Evolutionary conservation across 2,329 filamentous ascomycete species (phyloP).

Genomic region (Phialophora tarda): DNA sequence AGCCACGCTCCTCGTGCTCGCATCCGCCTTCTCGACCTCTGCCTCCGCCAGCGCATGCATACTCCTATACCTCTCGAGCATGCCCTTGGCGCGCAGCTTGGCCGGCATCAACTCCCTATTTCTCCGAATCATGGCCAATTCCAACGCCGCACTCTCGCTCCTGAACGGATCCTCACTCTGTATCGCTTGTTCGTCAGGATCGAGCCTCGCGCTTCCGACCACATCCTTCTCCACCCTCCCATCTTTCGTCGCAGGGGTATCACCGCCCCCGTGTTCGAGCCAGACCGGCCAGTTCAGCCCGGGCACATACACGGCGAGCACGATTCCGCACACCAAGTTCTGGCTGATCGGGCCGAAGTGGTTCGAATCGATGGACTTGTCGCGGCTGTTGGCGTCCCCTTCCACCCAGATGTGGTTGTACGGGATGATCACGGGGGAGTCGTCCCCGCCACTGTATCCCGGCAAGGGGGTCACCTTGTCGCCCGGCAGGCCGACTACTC

Average conservation of each 20-base stretch:
- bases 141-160: conserved; percentile 25
- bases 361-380: conserved; percentile 81
- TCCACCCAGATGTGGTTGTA: conserved; percentile 93
- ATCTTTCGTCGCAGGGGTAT: conserved; percentile 42
- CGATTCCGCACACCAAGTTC: conserved; percentile 74
- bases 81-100: conserved; percentile 23
- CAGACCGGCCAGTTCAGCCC: conserved; percentile 53
- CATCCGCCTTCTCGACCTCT: conserved; percentile 28
- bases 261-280: conserved; percentile 51
- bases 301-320: conserved; percentile 75
- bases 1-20: conserved; percentile 30
- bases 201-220: conserved; percentile 32
- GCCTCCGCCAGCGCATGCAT: conserved; percentile 28
- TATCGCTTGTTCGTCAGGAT: conserved; percentile 28
- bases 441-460: conserved; percentile 61
- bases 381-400: conserved; percentile 76
- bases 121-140: conserved; percentile 24
- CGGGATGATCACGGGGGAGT: conserved; percentile 67
- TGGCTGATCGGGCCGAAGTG: conserved; percentile 83
- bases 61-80: conserved; percentile 17
- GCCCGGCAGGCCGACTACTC: conserved; percentile 79
- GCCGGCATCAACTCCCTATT: conserved; percentile 19
- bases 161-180: conserved; percentile 21
- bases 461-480: conserved; percentile 72
- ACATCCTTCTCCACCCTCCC: conserved; percentile 39